A percentile compares a stretch with the other conserved stretches of the same genome.
Conservation (phyloP, 495 filamentous ascomycete genomes). For the Cercophora samala region DNA sequence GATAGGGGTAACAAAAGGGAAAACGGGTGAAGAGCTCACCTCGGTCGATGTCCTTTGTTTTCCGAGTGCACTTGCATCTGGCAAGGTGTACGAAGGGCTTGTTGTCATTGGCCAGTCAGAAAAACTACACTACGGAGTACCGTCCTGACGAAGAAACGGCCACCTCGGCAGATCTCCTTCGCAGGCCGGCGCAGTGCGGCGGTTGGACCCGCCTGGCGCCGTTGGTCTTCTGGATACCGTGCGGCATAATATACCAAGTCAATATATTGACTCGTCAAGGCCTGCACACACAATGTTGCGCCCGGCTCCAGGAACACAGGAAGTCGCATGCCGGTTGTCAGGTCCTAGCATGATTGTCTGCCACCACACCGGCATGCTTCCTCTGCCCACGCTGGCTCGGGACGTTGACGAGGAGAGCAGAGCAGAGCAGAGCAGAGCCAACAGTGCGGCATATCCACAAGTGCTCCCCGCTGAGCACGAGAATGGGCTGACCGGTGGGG, state of each 20-base stretch:
- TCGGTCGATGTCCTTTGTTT: neutral
- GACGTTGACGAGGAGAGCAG: neutral
- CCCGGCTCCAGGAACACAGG: conserved; percentile 11
- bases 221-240: conserved; percentile 12
- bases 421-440: too few species aligned
- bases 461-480: conserved; percentile 9
- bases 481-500: conserved; percentile 16
- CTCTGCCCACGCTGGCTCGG: conserved; percentile 10
- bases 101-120: neutral
- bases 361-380: neutral
- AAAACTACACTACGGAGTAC: too few species aligned
- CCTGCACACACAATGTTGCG: conserved; percentile 14
- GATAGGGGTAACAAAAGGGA: neutral
- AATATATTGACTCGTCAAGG: conserved; percentile 17
- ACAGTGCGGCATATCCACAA: conserved; percentile 11
- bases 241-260: conserved; percentile 14
- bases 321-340: conserved; percentile 13
- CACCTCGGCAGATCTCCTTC: conserved; percentile 18
- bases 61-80: neutral
- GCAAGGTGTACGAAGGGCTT: neutral
- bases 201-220: conserved; percentile 21
- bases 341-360: conserved; percentile 1
- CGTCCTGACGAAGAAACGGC: neutral
- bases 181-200: conserved; percentile 13
- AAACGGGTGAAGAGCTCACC: neutral